Evolutionary conservation across 805 yeast genomes (phyloP).

Genomic region (Suhomyces vadensis): DNA sequence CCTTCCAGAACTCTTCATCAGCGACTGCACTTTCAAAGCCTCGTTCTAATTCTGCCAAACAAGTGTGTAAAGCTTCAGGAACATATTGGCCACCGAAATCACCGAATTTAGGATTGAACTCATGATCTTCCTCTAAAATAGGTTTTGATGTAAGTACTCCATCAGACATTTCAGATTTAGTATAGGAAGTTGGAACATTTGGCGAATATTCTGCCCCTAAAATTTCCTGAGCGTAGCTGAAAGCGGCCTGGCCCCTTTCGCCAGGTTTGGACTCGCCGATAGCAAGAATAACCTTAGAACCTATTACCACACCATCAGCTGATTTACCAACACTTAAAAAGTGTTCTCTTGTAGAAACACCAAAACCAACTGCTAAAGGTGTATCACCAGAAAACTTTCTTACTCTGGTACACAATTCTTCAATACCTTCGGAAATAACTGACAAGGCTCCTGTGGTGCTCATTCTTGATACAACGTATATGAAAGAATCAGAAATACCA

Average conservation of each 20-base stretch:
- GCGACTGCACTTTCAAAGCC: slow-evolving; percentile 88
- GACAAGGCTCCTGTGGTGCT: slow-evolving; percentile 93
- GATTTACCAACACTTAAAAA: slow-evolving; percentile 71
- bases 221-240: slow-evolving; percentile 66
- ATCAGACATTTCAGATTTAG: slow-evolving; percentile 14
- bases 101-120: slow-evolving; percentile 80
- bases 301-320: slow-evolving; percentile 97
- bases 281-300: slow-evolving; percentile 75
- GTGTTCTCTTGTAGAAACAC: slow-evolving; percentile 93
- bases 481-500: slow-evolving; percentile 89
- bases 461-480: slow-evolving; percentile 96
- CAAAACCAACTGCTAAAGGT: slow-evolving; percentile 93
- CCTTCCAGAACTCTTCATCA: slow-evolving; percentile 93
- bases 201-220: slow-evolving; percentile 53
- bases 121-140: slow-evolving; percentile 56
- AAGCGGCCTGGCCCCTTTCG: slow-evolving; percentile 61
- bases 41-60: slow-evolving; percentile 82
- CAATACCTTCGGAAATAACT: slow-evolving; percentile 61
- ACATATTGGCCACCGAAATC: slow-evolving; percentile 98
- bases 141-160: slow-evolving; percentile 34
- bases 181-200: slow-evolving; percentile 29
- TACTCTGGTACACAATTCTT: slow-evolving; percentile 70
- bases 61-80: slow-evolving; percentile 92
- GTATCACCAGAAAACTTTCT: slow-evolving; percentile 66
- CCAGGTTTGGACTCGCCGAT: slow-evolving; percentile 66